Base-by-base conservation (phyloP, 495 filamentous ascomycete genomes). In the Aspergillus campestris region DNA sequence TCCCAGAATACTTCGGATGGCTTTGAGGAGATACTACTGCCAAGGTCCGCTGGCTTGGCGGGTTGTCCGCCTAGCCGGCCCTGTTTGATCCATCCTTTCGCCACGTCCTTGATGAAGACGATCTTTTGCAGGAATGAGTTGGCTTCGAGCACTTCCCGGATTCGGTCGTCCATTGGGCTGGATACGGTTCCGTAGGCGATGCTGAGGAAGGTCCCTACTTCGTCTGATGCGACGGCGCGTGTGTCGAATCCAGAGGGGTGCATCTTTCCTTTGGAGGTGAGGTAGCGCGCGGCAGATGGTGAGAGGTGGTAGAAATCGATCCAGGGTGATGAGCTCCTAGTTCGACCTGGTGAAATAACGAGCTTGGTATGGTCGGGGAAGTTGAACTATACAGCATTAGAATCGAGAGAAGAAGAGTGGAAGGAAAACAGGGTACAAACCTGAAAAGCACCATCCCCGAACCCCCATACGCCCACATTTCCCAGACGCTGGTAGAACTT, bases 291-390 rank as follows among this genome's bases (percentile, higher is more conserved):
- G 0, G 85, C 85, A 12, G 80, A 76, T 5, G 80, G 64, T 0
- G 87, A 83, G 6, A 94, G 78, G 56, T 88, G 85, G 67, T 86
- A 89, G 60, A 92, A 92, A 62, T 90, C 83, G 51, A 87, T 79
- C 77, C 83, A 86, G 1, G 68, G 70, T 0, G 70, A 70, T 0
- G 67, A 70, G 45, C 59, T 70, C 44, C 70, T 59, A 1, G 74
- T 83, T 24, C 81, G 87, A 32, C 82, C 79, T 7, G 79, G 72
- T 31, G 87, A 85, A 38, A 95, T 69, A 4, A 94, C 79, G 24
- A 95, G 74, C 61, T 98, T 98, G 28, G 92, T 96, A 60, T 98
- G 92, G 52, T 98, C 92, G 6, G 91, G 89, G 67, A 96, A 98
- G 64, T 98, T 96, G 67, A 95, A 86, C 78, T 92, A 57, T 15